Percentiles rank a stretch among this genome's conserved stretches.
Conservation (phyloP, 352 stramenopile genomes). For the Phytophthora rubi region DNA sequence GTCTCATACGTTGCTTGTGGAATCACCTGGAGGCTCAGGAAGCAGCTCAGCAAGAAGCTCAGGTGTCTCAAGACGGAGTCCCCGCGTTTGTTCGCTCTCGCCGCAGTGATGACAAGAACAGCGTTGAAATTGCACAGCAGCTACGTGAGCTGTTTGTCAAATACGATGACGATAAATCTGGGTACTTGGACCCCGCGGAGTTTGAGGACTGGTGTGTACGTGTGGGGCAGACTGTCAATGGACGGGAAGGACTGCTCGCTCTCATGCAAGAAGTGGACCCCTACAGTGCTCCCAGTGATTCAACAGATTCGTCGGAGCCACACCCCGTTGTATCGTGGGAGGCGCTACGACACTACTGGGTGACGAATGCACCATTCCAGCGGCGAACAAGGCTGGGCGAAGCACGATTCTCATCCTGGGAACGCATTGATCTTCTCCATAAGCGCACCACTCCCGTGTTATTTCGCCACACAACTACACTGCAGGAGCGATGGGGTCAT, state of each 20-base stretch:
- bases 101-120: constrained; percentile 4
- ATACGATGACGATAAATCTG: constrained; percentile 66
- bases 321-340: constrained; percentile 54
- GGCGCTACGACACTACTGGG: constrained; percentile 57
- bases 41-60: constrained; percentile 19
- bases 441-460: constrained; percentile 19
- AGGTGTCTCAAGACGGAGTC: constrained; percentile 18
- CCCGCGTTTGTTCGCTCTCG: constrained; percentile 22
- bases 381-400: constrained; percentile 44
- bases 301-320: constrained; percentile 1
- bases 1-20: constrained; percentile 47
- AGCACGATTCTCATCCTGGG: constrained; percentile 41
- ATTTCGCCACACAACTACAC: constrained; percentile 49
- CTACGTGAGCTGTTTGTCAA: constrained; percentile 58
- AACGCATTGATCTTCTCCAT: constrained; percentile 49
- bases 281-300: constrained; percentile 21
- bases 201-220: constrained; percentile 71
- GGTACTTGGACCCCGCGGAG: constrained; percentile 52
- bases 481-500: constrained; percentile 58
- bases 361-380: constrained; percentile 58
- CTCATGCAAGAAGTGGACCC: constrained; percentile 58
- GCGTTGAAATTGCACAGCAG: constrained; percentile 47
- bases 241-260: constrained; percentile 27
- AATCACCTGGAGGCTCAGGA: constrained; percentile 33
- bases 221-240: constrained; percentile 46